Conservation (phyloP, 140 eudicot species). For the Anethum foeniculum region DNA sequence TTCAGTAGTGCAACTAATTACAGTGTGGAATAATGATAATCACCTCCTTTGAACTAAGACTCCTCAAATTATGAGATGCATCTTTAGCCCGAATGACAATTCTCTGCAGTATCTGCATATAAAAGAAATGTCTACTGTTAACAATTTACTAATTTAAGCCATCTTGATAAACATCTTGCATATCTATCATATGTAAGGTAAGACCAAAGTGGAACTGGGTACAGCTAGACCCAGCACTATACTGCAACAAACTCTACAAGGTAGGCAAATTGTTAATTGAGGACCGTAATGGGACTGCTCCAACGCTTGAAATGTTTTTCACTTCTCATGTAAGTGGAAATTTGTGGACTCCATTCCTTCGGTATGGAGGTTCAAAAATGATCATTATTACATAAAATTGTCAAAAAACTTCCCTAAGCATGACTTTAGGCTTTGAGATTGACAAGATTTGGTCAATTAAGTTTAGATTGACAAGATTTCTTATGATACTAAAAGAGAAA, state of each 20-base stretch:
- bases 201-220: not conserved
- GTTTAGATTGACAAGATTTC: too few relatives aligned
- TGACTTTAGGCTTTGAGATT: not conserved
- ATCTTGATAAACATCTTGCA: too few relatives aligned
- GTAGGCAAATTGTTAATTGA: not conserved
- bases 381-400: not conserved
- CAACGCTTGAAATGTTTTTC: not conserved
- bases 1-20: too few relatives aligned
- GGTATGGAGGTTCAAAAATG: not conserved
- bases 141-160: not conserved
- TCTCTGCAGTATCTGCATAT: constrained; percentile 69
- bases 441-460: not conserved
- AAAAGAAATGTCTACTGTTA: constrained; percentile 3
- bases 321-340: not conserved
- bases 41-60: constrained; percentile 91
- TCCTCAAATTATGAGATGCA: constrained; percentile 50
- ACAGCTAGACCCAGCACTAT: not conserved
- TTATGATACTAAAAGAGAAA: not conserved
- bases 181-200: not conserved
- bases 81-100: constrained; percentile 69
- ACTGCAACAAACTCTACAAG: not conserved
- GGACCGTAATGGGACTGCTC: not conserved
- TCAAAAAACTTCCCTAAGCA: not conserved
- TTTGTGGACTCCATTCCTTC: not conserved
- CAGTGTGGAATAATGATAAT: not conserved